Evolutionary conservation across 2,329 filamentous ascomycete genomes (phyloP).

Genomic region (Aspergillus aculeatinus): DNA sequence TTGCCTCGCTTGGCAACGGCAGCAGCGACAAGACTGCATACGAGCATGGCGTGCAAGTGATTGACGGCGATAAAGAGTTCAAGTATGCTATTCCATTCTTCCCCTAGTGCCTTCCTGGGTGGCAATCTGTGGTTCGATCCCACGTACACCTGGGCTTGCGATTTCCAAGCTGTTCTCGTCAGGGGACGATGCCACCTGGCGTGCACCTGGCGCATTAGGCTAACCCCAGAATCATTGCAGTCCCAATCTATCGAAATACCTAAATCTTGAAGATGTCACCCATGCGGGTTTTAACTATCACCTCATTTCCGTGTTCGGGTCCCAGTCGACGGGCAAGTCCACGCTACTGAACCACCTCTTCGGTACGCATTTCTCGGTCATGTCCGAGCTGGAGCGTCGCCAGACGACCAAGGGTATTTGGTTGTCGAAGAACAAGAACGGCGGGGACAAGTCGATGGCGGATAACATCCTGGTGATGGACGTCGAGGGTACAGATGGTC

Average conservation of each 20-base stretch:
- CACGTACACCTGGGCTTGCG: neutral
- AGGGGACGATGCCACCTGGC: neutral
- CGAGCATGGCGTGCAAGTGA: slow-evolving; percentile 93
- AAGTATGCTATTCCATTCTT: slow-evolving; percentile 62
- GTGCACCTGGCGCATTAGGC: slow-evolving; percentile 1
- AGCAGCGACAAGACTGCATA: slow-evolving; percentile 52
- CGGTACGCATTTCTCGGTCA: slow-evolving; percentile 93
- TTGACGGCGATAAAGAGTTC: slow-evolving; percentile 95
- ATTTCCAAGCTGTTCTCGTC: neutral
- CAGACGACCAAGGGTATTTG: slow-evolving; percentile 99
- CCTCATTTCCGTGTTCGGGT: slow-evolving; percentile 97
- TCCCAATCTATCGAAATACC: slow-evolving; percentile 75
- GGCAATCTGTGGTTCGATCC: neutral
- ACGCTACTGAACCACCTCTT: slow-evolving; percentile 95
- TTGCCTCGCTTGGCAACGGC: slow-evolving; percentile 43
- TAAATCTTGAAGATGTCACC: slow-evolving; percentile 74
- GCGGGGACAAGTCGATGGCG: slow-evolving; percentile 64
- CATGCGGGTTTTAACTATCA: slow-evolving; percentile 98
- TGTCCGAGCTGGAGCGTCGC: slow-evolving; percentile 89
- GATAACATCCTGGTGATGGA: slow-evolving; percentile 99
- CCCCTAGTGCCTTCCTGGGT: neutral
- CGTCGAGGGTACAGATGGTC: slow-evolving; percentile 94
- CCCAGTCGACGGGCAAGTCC: slow-evolving; percentile 97
- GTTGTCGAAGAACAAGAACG: slow-evolving; percentile 94
- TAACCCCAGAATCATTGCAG: slow-evolving; percentile 47